These are phyloP conservation scores for Trichoderma sp. DNA, from an alignment of 2,329 filamentous ascomycete species.

Conservation along the genomic window DNA sequence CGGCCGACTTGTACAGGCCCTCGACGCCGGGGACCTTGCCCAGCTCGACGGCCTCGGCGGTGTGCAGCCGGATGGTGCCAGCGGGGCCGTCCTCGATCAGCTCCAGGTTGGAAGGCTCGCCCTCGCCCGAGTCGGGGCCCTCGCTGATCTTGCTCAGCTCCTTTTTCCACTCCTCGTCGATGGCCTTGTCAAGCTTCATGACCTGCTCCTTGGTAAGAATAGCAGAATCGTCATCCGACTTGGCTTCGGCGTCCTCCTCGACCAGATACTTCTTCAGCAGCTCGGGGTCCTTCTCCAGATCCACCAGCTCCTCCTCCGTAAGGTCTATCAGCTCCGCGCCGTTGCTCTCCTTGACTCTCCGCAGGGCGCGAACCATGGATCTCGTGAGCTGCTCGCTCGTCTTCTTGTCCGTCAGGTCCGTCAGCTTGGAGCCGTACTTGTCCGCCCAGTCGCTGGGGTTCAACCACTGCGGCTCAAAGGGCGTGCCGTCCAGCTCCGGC, in stretches of 20 bases:
- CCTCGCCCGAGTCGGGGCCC: constrained; percentile 31
- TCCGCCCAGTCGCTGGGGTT: constrained; percentile 56
- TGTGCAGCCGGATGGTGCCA: constrained; percentile 35
- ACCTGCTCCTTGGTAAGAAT: constrained; percentile 36
- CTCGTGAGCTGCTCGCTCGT: constrained; percentile 42
- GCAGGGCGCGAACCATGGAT: constrained; percentile 42
- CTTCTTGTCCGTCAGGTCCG: constrained; percentile 41
- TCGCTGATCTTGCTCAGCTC: constrained; percentile 38
- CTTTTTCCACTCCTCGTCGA: constrained; percentile 36
- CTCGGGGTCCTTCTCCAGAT: constrained; percentile 40
- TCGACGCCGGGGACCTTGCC: constrained; percentile 53
- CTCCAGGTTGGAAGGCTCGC: constrained; percentile 36
- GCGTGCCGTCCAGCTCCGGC: constrained; percentile 47
- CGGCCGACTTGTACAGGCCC: constrained; percentile 47
- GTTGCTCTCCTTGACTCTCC: constrained; percentile 41
- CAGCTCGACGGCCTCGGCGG: constrained; percentile 47
- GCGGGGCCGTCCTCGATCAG: constrained; percentile 38
- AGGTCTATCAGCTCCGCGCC: constrained; percentile 47
- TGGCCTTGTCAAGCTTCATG: constrained; percentile 37
- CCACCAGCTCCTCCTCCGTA: constrained; percentile 47
- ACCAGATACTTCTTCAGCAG: constrained; percentile 39
- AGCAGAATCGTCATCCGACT: constrained; percentile 28
- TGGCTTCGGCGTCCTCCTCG: constrained; percentile 29
- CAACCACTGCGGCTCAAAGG: constrained; percentile 57
- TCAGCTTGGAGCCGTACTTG: constrained; percentile 53